These are phyloP conservation scores for Caryopteris hybrid DNA, from an alignment of 305 asterid genomes.

Conservation along the genomic window DNA sequence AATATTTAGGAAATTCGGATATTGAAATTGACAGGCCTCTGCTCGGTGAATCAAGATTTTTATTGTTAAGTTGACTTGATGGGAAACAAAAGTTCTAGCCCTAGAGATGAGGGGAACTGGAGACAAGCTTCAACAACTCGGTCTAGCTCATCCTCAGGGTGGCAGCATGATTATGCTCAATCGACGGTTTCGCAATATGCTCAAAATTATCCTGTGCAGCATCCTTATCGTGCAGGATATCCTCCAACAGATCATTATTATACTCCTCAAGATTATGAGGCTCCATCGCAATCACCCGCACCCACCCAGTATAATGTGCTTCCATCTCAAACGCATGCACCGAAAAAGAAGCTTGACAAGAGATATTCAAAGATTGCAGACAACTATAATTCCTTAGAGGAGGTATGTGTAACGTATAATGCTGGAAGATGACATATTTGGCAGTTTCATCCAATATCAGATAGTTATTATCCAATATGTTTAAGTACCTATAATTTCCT, in stretches of 20 bases:
- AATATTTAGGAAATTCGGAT: not conserved
- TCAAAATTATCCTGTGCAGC: constrained; percentile 46
- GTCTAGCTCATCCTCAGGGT: constrained; percentile 52
- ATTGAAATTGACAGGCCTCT: constrained; percentile 25
- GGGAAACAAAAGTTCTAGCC: constrained; percentile 83
- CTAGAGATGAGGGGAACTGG: constrained; percentile 29
- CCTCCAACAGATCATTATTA: constrained; percentile 32
- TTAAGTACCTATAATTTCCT: not conserved
- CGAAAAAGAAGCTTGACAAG: constrained; percentile 59
- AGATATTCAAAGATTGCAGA: constrained; percentile 93
- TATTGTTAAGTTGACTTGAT: constrained; percentile 39
- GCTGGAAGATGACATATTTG: not conserved
- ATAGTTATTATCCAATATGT: not conserved
- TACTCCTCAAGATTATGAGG: constrained; percentile 19
- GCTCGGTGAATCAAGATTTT: too few species aligned
- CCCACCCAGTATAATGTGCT: constrained; percentile 27
- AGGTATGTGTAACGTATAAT: constrained; percentile 44
- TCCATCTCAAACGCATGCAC: constrained; percentile 30
- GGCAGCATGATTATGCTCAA: constrained; percentile 51
- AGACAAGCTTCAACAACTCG: constrained; percentile 46
- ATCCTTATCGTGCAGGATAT: constrained; percentile 27
- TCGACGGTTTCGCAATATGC: constrained; percentile 45
- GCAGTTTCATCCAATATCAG: not conserved
- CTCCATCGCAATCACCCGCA: constrained; percentile 10
- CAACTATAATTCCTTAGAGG: constrained; percentile 68